phyloP scores from a whole-genome alignment of 768 basidiomycete species.

The Tephrocybe rancida region DNA sequence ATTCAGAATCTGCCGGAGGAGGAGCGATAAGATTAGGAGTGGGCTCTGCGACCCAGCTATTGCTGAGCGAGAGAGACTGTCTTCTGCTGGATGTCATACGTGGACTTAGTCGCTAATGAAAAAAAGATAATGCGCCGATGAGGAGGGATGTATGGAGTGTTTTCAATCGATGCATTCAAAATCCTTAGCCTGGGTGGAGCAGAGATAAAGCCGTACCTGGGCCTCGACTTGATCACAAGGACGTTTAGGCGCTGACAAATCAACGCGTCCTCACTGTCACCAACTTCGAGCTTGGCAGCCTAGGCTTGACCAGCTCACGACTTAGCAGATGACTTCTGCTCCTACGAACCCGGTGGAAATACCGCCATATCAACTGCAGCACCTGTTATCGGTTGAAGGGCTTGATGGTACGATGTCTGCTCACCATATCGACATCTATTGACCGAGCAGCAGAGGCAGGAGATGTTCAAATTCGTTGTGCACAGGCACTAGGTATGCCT shows the following conservation, averaged over 20 bases:
- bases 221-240: conserved; percentile 10
- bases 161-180: not conserved
- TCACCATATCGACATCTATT: not conserved
- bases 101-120: conserved; percentile 1
- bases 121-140: not conserved
- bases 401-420: conserved; percentile 17
- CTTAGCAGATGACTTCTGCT: conserved; percentile 37
- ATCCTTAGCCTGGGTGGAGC: not conserved
- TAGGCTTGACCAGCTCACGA: not conserved
- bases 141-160: conserved; percentile 1
- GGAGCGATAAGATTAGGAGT: conserved; percentile 23
- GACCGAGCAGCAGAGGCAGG: conserved; percentile 10
- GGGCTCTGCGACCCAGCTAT: conserved; percentile 32
- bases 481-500: conserved; percentile 58
- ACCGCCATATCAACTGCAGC: conserved; percentile 63
- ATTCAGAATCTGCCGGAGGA: conserved; percentile 32
- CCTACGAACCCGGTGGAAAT: conserved; percentile 48
- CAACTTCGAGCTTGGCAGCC: not conserved
- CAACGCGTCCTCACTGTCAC: conserved; percentile 10
- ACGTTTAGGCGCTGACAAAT: conserved; percentile 15
- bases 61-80: conserved; percentile 39
- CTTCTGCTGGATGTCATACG: conserved; percentile 37
- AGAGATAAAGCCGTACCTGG: too few relatives aligned
- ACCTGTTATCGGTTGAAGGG: conserved; percentile 43
- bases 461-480: conserved; percentile 42